A percentile compares a stretch with the other conserved stretches of the same genome.
phyloP scores from a whole-genome alignment of 345 rosid species.

The Hibiscus mutabilis region DNA sequence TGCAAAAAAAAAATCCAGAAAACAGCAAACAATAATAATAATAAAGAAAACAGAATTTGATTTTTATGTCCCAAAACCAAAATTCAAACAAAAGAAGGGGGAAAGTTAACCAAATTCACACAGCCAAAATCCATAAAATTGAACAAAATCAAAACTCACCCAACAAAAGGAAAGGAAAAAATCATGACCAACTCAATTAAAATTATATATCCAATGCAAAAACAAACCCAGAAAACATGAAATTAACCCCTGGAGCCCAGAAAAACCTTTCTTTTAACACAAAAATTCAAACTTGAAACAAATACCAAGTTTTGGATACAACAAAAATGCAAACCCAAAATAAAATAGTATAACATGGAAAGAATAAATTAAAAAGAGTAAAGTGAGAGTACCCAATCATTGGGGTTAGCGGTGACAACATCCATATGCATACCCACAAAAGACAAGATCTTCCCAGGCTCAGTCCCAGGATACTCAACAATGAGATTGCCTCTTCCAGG shows the following conservation, averaged over 20 bases:
- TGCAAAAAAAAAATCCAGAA: no score
- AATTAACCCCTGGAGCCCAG: not conserved
- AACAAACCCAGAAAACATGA: not conserved
- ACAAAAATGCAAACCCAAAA: not conserved
- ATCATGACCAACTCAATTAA: not conserved
- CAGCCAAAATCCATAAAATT: not conserved
- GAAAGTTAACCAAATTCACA: not conserved
- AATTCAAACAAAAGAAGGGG: not conserved
- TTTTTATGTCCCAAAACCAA: not conserved
- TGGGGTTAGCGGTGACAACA: conserved; percentile 93
- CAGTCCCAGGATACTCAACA: conserved; percentile 95
- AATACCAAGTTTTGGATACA: not conserved
- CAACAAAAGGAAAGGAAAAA: no score
- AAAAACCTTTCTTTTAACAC: not conserved
- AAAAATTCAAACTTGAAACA: conserved; percentile 6
- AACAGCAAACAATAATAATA: no score
- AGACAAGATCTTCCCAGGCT: conserved; percentile 76
- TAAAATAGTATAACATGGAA: not conserved
- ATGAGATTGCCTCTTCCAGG: conserved; percentile 83
- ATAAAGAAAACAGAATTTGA: no score
- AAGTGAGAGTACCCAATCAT: conserved; percentile 62
- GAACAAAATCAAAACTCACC: no score
- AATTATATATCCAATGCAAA: not conserved
- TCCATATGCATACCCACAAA: conserved; percentile 99
- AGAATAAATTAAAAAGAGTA: not conserved